These are phyloP conservation scores for Trichaptum fuscoviolaceum DNA, from an alignment of 768 basidiomycete species.

Conservation along the genomic window DNA sequence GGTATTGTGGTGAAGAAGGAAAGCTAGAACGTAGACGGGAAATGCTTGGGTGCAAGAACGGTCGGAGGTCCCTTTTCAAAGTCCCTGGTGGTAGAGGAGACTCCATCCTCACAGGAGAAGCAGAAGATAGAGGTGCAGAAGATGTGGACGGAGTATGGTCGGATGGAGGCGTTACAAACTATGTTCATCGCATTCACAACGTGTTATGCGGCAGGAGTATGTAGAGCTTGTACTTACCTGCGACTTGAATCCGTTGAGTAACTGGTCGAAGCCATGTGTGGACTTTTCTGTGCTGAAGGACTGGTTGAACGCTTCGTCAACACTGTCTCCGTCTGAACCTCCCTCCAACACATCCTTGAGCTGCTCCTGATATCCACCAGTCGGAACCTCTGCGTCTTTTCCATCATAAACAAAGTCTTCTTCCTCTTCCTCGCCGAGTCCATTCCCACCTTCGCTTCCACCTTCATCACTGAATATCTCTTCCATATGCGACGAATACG, in stretches of 20 bases:
- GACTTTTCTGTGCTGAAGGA: constrained; percentile 22
- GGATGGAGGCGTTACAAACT: constrained; percentile 29
- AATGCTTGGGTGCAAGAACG: constrained; percentile 68
- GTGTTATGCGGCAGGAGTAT: constrained; percentile 17
- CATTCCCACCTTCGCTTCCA: constrained; percentile 16
- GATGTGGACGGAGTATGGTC: constrained; percentile 27
- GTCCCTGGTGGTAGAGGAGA: constrained; percentile 30
- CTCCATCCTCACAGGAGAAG: constrained; percentile 34
- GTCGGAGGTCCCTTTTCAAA: constrained; percentile 39
- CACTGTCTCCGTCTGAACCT: constrained; percentile 49
- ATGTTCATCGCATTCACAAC: constrained; percentile 29
- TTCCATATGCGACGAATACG: constrained; percentile 66
- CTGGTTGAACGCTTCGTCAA: constrained; percentile 34
- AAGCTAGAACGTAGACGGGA: constrained; percentile 74
- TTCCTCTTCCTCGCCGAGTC: constrained; percentile 42
- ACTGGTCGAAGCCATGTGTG: constrained; percentile 7
- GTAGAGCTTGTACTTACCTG: constrained; percentile 26
- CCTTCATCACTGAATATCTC: constrained; percentile 50
- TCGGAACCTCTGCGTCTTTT: constrained; percentile 46
- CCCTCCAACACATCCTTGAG: constrained; percentile 68
- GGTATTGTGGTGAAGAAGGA: constrained; percentile 35
- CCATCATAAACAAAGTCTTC: constrained; percentile 73
- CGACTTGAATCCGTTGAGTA: constrained; percentile 15
- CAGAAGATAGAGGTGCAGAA: constrained; percentile 26
- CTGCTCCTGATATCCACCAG: constrained; percentile 58